These are phyloP conservation scores for Astragalus membranaceus DNA, from an alignment of 306 rosid species.

Conservation along the genomic window DNA sequence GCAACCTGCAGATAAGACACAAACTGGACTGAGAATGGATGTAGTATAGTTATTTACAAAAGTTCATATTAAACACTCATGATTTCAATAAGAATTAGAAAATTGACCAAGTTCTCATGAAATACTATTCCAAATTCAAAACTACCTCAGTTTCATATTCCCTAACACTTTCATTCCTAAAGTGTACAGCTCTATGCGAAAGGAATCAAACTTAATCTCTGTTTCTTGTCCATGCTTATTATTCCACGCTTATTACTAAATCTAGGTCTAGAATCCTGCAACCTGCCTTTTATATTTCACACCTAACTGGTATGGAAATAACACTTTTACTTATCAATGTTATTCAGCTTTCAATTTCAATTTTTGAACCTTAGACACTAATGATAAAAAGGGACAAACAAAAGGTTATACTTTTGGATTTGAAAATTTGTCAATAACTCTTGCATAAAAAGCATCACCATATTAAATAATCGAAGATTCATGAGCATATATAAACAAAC, in stretches of 20 bases:
- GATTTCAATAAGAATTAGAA: neutral
- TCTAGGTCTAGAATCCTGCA: neutral
- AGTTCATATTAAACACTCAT: neutral
- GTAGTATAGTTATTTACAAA: neutral
- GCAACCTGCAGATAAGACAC: slow-evolving; percentile 52
- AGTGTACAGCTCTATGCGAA: no score
- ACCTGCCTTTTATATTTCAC: neutral
- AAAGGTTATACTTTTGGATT: neutral
- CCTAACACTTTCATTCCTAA: no score
- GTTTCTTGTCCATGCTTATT: no score
- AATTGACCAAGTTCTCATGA: neutral
- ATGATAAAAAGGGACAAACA: no score
- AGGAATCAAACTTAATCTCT: no score
- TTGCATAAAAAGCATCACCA: neutral
- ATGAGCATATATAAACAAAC: neutral
- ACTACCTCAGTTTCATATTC: neutral
- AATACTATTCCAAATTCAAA: slow-evolving; percentile 2
- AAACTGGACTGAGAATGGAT: slow-evolving; percentile 15
- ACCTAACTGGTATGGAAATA: neutral
- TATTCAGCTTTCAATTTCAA: no score
- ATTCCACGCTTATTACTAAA: no score
- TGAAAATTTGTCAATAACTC: neutral
- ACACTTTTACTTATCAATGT: neutral
- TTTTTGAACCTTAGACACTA: no score
- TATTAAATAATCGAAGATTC: neutral